Evolutionary conservation across 768 basidiomycete genomes (phyloP).

Genomic region (Coprinopsis cinerea): DNA sequence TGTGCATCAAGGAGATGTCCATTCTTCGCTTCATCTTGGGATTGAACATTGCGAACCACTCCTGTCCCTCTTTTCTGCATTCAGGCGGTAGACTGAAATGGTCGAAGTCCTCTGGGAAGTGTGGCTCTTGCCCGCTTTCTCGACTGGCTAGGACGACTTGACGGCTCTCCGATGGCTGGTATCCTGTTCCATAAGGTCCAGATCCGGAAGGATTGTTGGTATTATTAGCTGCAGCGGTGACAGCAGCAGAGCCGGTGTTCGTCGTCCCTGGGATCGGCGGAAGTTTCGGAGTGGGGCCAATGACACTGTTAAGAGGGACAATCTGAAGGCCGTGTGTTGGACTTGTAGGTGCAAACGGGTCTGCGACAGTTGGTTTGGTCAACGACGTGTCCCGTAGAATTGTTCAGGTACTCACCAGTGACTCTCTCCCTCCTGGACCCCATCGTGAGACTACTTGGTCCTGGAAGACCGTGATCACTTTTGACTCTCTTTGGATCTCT

Average conservation of each 20-base stretch:
- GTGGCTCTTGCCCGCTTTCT: not conserved
- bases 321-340: too few relatives aligned
- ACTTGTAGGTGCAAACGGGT: too few relatives aligned
- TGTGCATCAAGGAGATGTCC: conserved; percentile 76
- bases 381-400: too few relatives aligned
- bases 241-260: conserved; percentile 6
- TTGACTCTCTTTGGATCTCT: conserved; percentile 11
- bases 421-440: conserved; percentile 10
- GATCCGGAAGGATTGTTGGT: not conserved
- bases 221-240: not conserved
- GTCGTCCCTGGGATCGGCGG: conserved; percentile 8
- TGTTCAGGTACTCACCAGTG: not conserved
- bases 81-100: conserved; percentile 41
- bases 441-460: too few relatives aligned
- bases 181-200: not conserved
- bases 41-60: conserved; percentile 87
- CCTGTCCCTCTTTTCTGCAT: conserved; percentile 59
- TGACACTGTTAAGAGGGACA: not conserved
- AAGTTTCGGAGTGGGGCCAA: conserved; percentile 4
- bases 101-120: conserved; percentile 36
- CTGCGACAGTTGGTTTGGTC: too few relatives aligned
- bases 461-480: conserved; percentile 4
- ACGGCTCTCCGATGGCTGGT: too few relatives aligned
- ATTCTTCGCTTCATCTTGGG: conserved; percentile 60
- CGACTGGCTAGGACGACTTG: too few relatives aligned